Evolutionary conservation across 176 grass and related monocot genomes (phyloP), one percentile per base, ranked within the genome.

Genomic region (Poa annua): DNA sequence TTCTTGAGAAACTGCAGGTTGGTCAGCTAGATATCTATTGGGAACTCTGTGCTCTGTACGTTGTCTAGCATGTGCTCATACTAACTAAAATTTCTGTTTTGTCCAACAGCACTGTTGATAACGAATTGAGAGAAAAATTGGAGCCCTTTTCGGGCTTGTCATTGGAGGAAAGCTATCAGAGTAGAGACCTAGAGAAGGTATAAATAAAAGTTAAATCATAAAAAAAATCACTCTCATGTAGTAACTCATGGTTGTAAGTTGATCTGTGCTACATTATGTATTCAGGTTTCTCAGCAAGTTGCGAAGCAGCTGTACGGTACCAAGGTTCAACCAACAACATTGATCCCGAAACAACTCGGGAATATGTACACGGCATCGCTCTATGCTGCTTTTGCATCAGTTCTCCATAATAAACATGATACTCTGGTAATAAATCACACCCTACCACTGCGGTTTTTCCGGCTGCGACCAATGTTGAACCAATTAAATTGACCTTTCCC

Each of bases 351-450:
- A 74, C 83, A 93, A 95, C 78, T 99, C 62, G 96, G 96, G 57
- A 99, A 99, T 39, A 99, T 96, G 96, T 99, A 99, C 69, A 99
- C 96, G 33, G 96, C 96, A 13, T 99, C 96, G 29, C 87, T 99
- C 41, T 99, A 99, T 81, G 93, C 96, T 10, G 96, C 96, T 77
- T 84, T 99, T 83, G 89, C 87, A 81, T 99, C 96, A 47, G 87
- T 96, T 79, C 82, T 99, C 45, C 81, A 96, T 78, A 96, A 93
- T 80, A 99, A 95, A 74, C 85, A 90, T 70, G 79, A 76, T 39
- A 88, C 75, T 83, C 85, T 99, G 90, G 96, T 96, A 84, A 84
- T 59, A 74, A 61, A 50, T 22, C 72, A 79, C 36, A 15, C 22
- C 34, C 36, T 49, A 3, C 47, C 1, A 50, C 63, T 2, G 7